phyloP scores from a whole-genome alignment of 2,329 filamentous ascomycete species.

The Cordyceps cateniannulata region DNA sequence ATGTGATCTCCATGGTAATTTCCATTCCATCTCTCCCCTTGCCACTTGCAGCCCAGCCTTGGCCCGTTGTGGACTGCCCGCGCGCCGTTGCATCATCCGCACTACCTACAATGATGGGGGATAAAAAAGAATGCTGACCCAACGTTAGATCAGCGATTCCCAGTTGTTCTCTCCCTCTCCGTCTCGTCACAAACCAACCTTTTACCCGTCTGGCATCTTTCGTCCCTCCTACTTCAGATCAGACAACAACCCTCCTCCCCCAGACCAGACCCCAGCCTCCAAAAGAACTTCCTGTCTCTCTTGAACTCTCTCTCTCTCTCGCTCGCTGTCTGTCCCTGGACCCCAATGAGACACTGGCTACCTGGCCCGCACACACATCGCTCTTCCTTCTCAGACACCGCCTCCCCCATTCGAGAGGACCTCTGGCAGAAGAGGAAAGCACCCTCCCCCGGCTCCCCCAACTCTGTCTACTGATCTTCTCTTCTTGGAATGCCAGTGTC shows the following conservation, averaged over 20 bases:
- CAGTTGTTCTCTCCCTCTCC: background rate
- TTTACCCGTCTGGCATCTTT: background rate
- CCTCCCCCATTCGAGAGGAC: conserved; percentile 9
- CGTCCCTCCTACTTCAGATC: background rate
- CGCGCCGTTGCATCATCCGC: background rate
- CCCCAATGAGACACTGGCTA: conserved; percentile 9
- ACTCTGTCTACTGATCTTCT: conserved; percentile 18
- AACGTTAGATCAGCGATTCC: background rate
- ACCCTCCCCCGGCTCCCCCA: background rate
- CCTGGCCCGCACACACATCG: conserved; percentile 8
- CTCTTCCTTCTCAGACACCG: conserved; percentile 9
- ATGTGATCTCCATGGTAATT: conserved; percentile 13
- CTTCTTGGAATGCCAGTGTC: conserved; percentile 33
- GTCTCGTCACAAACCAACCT: background rate
- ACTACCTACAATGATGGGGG: background rate
- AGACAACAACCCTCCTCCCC: background rate
- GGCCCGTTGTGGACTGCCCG: background rate
- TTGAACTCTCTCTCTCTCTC: background rate
- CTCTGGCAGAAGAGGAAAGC: conserved; percentile 12
- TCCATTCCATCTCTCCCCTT: conserved; percentile 13
- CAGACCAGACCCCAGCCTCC: background rate
- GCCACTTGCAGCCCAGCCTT: conserved; percentile 8
- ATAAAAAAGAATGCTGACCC: conserved; percentile 14
- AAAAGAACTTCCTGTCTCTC: background rate
- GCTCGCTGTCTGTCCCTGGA: conserved; percentile 4